Base-by-base conservation (phyloP, 2,329 filamentous ascomycete species). In the Sphaerulina vaccinii region DNA sequence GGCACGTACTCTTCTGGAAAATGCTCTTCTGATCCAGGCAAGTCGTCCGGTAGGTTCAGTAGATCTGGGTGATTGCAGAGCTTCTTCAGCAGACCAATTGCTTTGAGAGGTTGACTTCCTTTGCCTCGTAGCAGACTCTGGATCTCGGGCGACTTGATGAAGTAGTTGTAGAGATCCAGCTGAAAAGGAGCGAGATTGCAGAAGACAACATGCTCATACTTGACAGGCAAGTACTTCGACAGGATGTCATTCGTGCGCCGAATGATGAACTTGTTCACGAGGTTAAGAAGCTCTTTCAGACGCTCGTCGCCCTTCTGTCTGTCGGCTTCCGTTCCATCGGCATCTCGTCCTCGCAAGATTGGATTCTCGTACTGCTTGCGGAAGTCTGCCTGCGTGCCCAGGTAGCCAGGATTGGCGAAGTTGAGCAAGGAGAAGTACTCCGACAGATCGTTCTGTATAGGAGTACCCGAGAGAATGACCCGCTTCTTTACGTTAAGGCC, bases 201-300 rank as follows among this genome's bases (percentile, higher is more conserved):
- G 73, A 99, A 99, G 1, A 99, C 93, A 23, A 99, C 93, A 68
- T 99, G 93, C 71, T 99, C 93, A 71, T 99, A 99, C 75, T 99
- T 99, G 75, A 97, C 85, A 0, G 93, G 93, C 53, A 99, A 75
- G 67, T 99, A 99, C 70, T 99, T 99, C 45, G 92, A 96, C 19
- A 99, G 74, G 56, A 99, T 95, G 66, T 99, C 93, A 79, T 99
- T 99, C 3, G 92, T 96, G 52, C 93, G 85, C 54, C 93, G 87
- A 63, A 99, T 99, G 68, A 99, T 95, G 73, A 99, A 99, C 66
- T 95, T 96, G 75, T 97, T 99, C 67, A 99, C 93, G 38, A 95
- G 76, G 2, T 78, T 77, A 2, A 96, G 82, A 11, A 99, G 80
- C 64, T 96, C 92, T 3, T 79, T 77, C 16, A 96, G 81, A 46